Evolutionary conservation across 2,329 filamentous ascomycete genomes (phyloP).

Genomic region (Xenoacremonium recifei): DNA sequence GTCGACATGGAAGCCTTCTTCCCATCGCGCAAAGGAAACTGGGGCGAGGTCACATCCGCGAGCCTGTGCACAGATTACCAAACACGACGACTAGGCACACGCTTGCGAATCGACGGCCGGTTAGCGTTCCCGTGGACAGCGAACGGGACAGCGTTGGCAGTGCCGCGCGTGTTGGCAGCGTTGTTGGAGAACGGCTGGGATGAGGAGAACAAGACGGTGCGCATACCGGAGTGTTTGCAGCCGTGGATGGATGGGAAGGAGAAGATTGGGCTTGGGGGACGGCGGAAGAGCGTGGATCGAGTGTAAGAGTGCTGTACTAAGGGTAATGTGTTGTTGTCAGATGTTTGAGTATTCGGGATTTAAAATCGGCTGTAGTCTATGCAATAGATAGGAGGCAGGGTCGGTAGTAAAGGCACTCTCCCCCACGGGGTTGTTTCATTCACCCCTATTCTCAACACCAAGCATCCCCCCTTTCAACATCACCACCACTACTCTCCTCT

Average conservation of each 20-base stretch:
- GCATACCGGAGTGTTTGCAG: slow-evolving; percentile 75
- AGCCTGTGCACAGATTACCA: slow-evolving; percentile 97
- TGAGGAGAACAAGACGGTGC: slow-evolving; percentile 62
- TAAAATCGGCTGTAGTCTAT: neutral
- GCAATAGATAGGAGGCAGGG: neutral
- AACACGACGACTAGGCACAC: slow-evolving; percentile 75
- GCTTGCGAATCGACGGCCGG: slow-evolving; percentile 57
- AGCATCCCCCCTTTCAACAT: neutral
- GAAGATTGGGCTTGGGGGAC: slow-evolving; percentile 50
- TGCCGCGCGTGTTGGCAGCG: slow-evolving; percentile 85
- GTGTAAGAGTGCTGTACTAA: slow-evolving; percentile 18
- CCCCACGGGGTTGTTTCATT: neutral
- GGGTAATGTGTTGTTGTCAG: neutral
- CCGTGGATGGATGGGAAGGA: slow-evolving; percentile 81
- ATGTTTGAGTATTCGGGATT: neutral
- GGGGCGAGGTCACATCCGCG: slow-evolving; percentile 90
- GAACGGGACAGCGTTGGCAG: slow-evolving; percentile 90
- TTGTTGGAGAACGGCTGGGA: slow-evolving; percentile 91
- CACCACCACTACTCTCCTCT: slow-evolving; percentile 16
- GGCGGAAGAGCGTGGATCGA: slow-evolving; percentile 27
- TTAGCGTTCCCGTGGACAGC: slow-evolving; percentile 81
- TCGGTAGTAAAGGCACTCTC: neutral
- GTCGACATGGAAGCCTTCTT: slow-evolving; percentile 94
- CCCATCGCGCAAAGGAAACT: slow-evolving; percentile 70
- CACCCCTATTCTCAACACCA: neutral